Evolutionary conservation across 805 yeast genomes (phyloP).

Genomic region (Schizosaccharomyces cryophilus): DNA sequence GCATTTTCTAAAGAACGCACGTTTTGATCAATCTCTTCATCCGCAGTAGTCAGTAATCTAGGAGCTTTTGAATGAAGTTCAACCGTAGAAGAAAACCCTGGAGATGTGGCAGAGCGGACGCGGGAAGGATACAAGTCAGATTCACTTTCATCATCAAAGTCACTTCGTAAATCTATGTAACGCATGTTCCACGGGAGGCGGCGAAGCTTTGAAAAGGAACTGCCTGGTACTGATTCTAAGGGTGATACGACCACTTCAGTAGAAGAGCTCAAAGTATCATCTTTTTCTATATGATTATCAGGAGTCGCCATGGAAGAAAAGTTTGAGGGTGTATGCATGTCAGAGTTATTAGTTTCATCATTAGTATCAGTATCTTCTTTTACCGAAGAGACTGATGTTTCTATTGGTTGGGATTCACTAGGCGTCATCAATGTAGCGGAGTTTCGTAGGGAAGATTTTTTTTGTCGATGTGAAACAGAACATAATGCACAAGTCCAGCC

Average conservation of each 20-base stretch:
- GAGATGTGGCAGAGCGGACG: neutral
- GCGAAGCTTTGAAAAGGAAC: neutral
- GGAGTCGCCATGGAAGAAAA: no score
- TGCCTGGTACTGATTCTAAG: neutral
- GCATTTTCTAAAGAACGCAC: neutral
- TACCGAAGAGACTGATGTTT: neutral
- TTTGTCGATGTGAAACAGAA: neutral
- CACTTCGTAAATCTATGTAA: neutral
- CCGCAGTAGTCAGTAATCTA: neutral
- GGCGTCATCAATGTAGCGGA: neutral
- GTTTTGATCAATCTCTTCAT: neutral
- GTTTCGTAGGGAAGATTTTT: neutral
- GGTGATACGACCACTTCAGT: neutral
- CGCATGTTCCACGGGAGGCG: neutral
- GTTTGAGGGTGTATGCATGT: no score
- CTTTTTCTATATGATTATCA: no score
- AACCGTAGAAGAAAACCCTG: neutral
- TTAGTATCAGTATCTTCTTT: no score
- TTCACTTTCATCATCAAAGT: neutral
- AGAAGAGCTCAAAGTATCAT: no score
- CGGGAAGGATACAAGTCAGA: neutral
- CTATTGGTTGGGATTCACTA: neutral
- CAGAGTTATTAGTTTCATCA: no score
- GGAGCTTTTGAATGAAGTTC: neutral
- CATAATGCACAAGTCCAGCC: slow-evolving; percentile 55